Evolutionary conservation across 257 asterid genomes (phyloP).

Genomic region (Scutellaria minor): DNA sequence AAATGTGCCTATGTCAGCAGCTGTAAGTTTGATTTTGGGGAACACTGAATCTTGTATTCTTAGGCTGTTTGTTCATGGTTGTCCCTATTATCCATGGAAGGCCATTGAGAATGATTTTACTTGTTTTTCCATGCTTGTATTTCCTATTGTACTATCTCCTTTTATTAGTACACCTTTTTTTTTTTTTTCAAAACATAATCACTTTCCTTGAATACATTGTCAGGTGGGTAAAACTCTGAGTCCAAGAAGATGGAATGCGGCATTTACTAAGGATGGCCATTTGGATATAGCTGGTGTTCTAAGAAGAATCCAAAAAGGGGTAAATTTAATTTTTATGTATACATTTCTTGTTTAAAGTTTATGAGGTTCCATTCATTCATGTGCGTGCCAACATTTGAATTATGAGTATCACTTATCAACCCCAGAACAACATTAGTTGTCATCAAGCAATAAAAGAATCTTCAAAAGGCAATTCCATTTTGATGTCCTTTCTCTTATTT

Average conservation of each 20-base stretch:
- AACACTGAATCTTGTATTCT: not conserved
- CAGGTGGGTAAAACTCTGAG: conserved; percentile 92
- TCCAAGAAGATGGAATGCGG: conserved; percentile 95
- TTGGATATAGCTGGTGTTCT: conserved; percentile 94
- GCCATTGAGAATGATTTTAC: not conserved
- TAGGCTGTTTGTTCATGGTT: conserved; percentile 11
- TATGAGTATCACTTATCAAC: not conserved
- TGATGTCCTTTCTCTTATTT: conserved; percentile 6
- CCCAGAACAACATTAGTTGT: conserved; percentile 7
- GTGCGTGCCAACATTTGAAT: not conserved
- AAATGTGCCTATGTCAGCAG: not conserved
- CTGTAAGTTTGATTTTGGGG: not conserved
- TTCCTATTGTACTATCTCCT: conserved; percentile 14
- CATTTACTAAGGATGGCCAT: conserved; percentile 79
- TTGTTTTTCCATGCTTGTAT: conserved; percentile 22
- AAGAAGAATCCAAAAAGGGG: conserved; percentile 98
- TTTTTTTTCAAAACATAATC: conserved; percentile 16
- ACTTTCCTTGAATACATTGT: conserved; percentile 27
- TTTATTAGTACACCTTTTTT: not conserved
- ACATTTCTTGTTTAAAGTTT: conserved; percentile 21
- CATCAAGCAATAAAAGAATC: conserved; percentile 15
- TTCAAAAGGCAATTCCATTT: conserved; percentile 6
- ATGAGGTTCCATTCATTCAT: conserved; percentile 18
- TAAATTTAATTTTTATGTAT: conserved; percentile 38
- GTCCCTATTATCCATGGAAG: conserved; percentile 8